phyloP scores from a whole-genome alignment of 164 flowering plant species.

The Nymphaea colorata region DNA sequence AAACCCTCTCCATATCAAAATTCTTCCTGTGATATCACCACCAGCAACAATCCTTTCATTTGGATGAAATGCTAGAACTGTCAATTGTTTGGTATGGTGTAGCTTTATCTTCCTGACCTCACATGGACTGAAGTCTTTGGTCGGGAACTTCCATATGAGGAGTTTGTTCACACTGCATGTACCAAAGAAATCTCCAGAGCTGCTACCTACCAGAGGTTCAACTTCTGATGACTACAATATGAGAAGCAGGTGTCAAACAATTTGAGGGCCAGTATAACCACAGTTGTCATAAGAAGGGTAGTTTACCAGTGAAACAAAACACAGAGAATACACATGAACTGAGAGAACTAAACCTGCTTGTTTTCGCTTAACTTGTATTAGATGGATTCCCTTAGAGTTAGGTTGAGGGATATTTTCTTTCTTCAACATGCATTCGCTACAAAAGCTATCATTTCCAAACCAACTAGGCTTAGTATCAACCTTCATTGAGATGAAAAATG shows the following conservation, averaged over 20 bases:
- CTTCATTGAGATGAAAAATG: no score
- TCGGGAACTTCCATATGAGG: conserved; percentile 60
- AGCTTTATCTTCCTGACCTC: conserved; percentile 44
- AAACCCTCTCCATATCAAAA: conserved; percentile 83
- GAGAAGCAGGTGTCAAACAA: not conserved
- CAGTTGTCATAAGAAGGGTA: not conserved
- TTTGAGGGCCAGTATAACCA: not conserved
- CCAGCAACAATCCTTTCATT: conserved; percentile 72
- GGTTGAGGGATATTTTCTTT: no score
- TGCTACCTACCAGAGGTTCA: conserved; percentile 33
- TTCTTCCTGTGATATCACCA: conserved; percentile 89
- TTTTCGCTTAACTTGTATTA: no score
- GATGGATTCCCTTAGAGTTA: no score
- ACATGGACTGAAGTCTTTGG: conserved; percentile 23
- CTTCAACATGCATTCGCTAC: no score
- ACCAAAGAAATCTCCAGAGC: conserved; percentile 63
- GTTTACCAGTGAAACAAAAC: no score
- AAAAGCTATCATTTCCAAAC: no score
- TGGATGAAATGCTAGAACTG: conserved; percentile 79
- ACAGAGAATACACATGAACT: no score
- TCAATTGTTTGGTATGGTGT: conserved; percentile 71
- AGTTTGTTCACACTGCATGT: conserved; percentile 41
- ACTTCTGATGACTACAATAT: conserved; percentile 45
- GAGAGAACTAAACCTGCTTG: not conserved
- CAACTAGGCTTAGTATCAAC: no score